Percentiles rank a stretch among this genome's conserved stretches.
These are phyloP conservation scores for Carex arenaria DNA, from an alignment of 202 grass and related monocot species.

Conservation along the genomic window DNA sequence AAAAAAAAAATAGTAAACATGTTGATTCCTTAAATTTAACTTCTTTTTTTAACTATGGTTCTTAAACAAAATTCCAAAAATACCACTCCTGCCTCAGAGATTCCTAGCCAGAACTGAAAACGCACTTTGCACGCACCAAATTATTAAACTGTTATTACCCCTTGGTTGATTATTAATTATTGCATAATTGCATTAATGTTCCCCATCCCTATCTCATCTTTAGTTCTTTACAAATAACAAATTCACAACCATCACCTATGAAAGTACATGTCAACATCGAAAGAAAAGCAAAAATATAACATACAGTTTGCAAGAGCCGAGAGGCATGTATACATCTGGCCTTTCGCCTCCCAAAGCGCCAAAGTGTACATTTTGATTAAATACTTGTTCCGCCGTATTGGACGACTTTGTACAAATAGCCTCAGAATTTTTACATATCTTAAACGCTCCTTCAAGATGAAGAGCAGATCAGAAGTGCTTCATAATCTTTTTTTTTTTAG, in stretches of 20 bases:
- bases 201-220: slow-evolving; percentile 2
- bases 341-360: neutral
- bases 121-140: neutral
- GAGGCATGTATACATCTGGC: neutral
- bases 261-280: neutral
- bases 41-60: no score
- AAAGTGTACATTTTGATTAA: neutral
- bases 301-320: neutral
- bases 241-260: neutral
- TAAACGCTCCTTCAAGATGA: neutral
- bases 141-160: neutral
- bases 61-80: no score
- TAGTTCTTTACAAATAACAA: neutral
- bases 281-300: neutral
- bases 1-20: no score
- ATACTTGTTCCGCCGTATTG: neutral
- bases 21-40: no score
- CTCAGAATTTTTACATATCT: neutral
- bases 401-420: neutral
- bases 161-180: neutral
- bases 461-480: neutral
- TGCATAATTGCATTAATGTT: neutral
- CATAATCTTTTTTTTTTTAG: no score
- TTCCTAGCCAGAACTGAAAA: neutral
- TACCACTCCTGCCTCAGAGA: neutral